Evolutionary conservation across 2,329 filamentous ascomycete genomes (phyloP), one percentile per base, ranked within the genome.

Genomic region (Cordyceps cateniannulata): DNA sequence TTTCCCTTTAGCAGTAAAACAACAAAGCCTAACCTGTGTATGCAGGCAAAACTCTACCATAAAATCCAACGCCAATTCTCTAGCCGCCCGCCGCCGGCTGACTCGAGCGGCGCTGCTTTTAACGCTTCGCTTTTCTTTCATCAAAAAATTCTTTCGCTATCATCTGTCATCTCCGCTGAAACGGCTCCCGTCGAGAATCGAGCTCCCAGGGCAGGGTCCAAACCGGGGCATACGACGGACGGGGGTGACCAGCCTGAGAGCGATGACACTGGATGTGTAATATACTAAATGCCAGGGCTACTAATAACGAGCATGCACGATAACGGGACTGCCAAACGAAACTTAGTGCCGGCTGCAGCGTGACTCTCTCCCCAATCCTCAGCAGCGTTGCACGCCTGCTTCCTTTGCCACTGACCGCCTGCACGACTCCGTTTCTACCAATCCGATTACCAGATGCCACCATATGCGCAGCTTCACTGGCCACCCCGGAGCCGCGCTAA

Each of bases 391-490:
- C 12, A 8, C 20, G 10, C 49, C 49, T 40, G 16, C 5, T 10
- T 5, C 5, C 27, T 18, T 51, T n/a, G 29, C 27, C 38, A 12
- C 32, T 14, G 32, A 56, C n/a, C 16, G 16, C 25, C 29, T 47
- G 40, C 44, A 24, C 40, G 5, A 4, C 44, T 14, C 27, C 20
- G 9, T 3, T 10, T 49, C 32, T 40, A 38, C 59, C 59, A 61
- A 61, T 61, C 59, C 59, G 16, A 29, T 18, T 22, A n/a, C 14
- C 20, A 24, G 24, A 50, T 52, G 18, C 50, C 42, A 50, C 50
- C 50, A 55, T 54, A 61, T 61, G 59, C 35, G 32, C 44, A 29
- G 50, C 42, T 61, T 49, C n/a, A 61, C 51, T 61, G 59, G 59
- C 32, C 22, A 3, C 9, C 51, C 29, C 25, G n/a, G 35, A 35